These are phyloP conservation scores for Hypoxylon fuscum DNA, from an alignment of 495 filamentous ascomycete species.

Conservation along the genomic window DNA sequence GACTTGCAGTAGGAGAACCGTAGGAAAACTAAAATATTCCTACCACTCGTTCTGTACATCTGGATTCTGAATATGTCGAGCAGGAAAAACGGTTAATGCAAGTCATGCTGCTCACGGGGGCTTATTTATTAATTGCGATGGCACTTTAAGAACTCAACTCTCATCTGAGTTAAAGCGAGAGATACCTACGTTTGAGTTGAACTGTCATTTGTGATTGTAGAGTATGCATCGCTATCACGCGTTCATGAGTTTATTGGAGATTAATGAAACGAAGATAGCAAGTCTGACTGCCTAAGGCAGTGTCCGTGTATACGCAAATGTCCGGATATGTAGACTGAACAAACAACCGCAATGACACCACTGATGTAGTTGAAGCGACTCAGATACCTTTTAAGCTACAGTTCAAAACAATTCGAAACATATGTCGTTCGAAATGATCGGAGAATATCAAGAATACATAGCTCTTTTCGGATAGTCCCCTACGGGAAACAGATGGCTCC, in stretches of 20 bases:
- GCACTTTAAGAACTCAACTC: slow-evolving; percentile 1
- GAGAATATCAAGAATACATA: slow-evolving; percentile 5
- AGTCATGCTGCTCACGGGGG: slow-evolving; percentile 7
- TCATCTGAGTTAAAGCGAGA: slow-evolving; percentile 8
- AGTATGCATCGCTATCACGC: slow-evolving; percentile 5
- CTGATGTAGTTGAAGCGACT: neutral
- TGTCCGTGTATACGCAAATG: too few relatives aligned
- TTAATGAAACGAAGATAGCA: neutral
- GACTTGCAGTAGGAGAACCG: slow-evolving; percentile 26
- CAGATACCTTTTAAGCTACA: neutral
- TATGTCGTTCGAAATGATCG: slow-evolving; percentile 22
- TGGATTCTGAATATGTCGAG: slow-evolving; percentile 10
- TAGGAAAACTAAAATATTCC: slow-evolving; percentile 3
- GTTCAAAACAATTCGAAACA: slow-evolving; percentile 34
- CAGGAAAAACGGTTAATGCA: slow-evolving; percentile 14
- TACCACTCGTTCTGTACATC: slow-evolving; percentile 9
- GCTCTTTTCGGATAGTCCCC: slow-evolving; percentile 24
- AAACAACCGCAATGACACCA: too few relatives aligned
- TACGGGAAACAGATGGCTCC: slow-evolving; percentile 15
- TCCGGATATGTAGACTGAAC: too few relatives aligned
- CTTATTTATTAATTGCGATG: slow-evolving; percentile 11
- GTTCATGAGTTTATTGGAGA: neutral
- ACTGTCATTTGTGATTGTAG: neutral
- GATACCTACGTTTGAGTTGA: neutral
- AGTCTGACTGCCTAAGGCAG: too few relatives aligned